Evolutionary conservation across 1,139 yeast species (phyloP).

Genomic region (Geotrichum bryndzae): DNA sequence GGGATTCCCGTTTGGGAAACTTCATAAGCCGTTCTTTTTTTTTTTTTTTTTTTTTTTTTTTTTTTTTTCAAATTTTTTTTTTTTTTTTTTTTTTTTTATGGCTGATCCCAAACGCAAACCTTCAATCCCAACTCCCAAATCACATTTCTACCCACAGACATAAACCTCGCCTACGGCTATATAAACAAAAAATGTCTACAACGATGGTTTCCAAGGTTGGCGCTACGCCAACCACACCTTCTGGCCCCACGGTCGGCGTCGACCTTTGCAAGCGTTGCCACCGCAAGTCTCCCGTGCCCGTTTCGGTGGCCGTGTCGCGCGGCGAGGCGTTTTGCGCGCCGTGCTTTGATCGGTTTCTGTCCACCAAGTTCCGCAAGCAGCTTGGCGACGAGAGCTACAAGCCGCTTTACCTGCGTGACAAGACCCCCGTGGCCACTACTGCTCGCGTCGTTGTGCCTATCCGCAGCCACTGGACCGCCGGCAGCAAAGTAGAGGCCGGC

Average conservation of each 20-base stretch:
- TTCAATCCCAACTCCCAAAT: neutral
- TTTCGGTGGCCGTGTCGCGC: conserved; percentile 10
- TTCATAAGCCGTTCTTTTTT: neutral
- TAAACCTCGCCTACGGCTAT: neutral
- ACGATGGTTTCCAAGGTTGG: conserved; percentile 14
- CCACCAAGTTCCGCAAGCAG: conserved; percentile 15
- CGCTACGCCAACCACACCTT: neutral
- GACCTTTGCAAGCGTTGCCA: conserved; percentile 14
- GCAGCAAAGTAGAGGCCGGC: conserved; percentile 2
- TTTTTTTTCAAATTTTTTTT: neutral
- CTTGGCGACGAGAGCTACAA: conserved; percentile 15
- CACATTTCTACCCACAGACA: neutral
- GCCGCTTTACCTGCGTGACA: conserved; percentile 13
- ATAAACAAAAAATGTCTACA: conserved; percentile 9
- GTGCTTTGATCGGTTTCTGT: conserved; percentile 16
- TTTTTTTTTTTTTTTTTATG: neutral
- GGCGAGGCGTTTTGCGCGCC: conserved; percentile 17
- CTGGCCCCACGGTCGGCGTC: conserved; percentile 1
- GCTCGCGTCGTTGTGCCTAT: conserved; percentile 17
- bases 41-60: neutral
- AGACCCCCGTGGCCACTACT: conserved; percentile 7
- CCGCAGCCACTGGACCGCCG: conserved; percentile 1
- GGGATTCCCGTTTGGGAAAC: neutral
- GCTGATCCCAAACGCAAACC: neutral
- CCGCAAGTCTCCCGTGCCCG: conserved; percentile 4